A percentile compares a stretch with the other conserved stretches of the same genome.
Evolutionary conservation across 352 stramenopile species (phyloP).

Genomic region (Globisporangium abappressorium): DNA sequence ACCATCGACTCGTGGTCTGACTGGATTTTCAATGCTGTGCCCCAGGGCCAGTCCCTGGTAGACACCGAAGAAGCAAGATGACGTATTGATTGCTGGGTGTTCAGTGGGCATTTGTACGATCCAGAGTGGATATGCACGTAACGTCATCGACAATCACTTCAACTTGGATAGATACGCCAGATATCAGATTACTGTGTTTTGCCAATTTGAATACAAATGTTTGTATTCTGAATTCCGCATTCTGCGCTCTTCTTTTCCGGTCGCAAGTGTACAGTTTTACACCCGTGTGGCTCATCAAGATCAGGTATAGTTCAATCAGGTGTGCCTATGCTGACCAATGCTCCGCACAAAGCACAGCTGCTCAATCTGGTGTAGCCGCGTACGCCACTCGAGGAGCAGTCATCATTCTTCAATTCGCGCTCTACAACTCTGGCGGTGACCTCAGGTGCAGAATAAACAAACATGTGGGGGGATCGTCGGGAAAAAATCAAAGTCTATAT

Average conservation of each 20-base stretch:
- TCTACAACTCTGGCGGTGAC: background rate
- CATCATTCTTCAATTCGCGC: background rate
- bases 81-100: background rate
- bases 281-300: background rate
- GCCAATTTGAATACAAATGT: no score
- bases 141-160: conserved; percentile 3
- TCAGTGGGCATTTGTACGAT: background rate
- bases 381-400: background rate
- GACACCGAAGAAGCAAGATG: background rate
- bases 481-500: background rate
- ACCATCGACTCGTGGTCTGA: background rate
- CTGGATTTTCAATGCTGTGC: background rate
- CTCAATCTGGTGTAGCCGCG: background rate
- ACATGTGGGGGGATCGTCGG: background rate
- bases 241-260: background rate
- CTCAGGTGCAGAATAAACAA: background rate
- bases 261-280: background rate
- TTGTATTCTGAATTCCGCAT: background rate
- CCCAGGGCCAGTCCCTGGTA: background rate
- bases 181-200: background rate
- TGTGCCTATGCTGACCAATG: background rate
- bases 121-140: background rate
- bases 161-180: conserved; percentile 2
- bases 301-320: background rate
- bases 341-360: background rate